A percentile compares a stretch with the other conserved stretches of the same genome.
Evolutionary conservation across 2,329 filamentous ascomycete species (phyloP).

Genomic region (Fusarium pininemorale): DNA sequence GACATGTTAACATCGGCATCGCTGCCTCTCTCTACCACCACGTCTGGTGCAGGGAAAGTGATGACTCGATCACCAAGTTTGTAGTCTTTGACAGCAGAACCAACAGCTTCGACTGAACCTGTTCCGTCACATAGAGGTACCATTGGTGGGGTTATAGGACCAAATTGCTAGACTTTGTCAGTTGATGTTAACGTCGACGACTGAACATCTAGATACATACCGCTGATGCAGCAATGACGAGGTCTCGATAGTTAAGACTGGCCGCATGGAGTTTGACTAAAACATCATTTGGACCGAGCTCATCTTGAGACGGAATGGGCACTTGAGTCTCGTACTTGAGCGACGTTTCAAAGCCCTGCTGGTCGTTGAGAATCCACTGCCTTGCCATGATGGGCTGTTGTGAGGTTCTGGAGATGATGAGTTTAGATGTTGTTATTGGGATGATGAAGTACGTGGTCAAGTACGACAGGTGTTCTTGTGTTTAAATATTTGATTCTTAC

Average conservation of each 20-base stretch:
- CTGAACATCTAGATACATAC: constrained; percentile 35
- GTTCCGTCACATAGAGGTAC: constrained; percentile 53
- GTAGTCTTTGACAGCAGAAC: constrained; percentile 55
- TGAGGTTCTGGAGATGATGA: accelerated
- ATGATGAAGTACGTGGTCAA: background rate
- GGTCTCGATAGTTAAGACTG: constrained; percentile 60
- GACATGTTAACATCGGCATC: constrained; percentile 38
- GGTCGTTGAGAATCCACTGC: constrained; percentile 40
- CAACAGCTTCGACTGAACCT: constrained; percentile 59
- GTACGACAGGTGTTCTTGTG: accelerated
- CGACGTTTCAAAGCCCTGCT: constrained; percentile 48
- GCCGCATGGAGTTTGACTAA: constrained; percentile 65
- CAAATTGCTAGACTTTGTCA: constrained; percentile 25
- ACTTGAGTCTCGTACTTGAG: constrained; percentile 46
- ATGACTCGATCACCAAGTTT: constrained; percentile 66
- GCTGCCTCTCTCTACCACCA: constrained; percentile 17
- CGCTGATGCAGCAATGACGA: constrained; percentile 50
- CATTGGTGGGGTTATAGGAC: constrained; percentile 39
- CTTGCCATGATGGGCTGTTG: background rate
- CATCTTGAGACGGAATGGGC: constrained; percentile 8
- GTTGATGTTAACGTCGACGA: background rate
- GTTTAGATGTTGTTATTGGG: background rate
- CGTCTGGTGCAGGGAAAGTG: constrained; percentile 53
- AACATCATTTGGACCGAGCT: constrained; percentile 66
- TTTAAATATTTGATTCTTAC: background rate